phyloP scores from a whole-genome alignment of 73 alveolate species.

The Tetrahymena borealis region DNA sequence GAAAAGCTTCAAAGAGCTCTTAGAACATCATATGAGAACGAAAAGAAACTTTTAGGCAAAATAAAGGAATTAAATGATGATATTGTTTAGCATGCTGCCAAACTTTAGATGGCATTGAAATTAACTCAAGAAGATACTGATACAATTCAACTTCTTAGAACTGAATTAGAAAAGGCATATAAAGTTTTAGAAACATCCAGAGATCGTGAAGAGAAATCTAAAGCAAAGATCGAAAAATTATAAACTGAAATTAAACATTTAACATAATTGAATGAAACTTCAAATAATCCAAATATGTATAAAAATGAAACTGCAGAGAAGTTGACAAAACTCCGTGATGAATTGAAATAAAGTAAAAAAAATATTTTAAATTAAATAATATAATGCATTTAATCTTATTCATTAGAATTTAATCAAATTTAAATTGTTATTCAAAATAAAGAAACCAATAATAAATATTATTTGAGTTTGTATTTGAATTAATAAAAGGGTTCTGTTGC shows the following conservation, averaged over 20 bases:
- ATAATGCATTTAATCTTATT: too few species aligned
- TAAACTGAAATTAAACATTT: slow-evolving; percentile 64
- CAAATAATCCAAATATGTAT: slow-evolving; percentile 15
- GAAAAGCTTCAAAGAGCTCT: slow-evolving; percentile 82
- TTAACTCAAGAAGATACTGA: slow-evolving; percentile 78
- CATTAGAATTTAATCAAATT: too few species aligned
- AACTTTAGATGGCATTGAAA: slow-evolving; percentile 66
- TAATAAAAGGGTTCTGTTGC: too few species aligned
- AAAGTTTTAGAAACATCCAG: slow-evolving; percentile 73
- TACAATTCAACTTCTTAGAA: slow-evolving; percentile 68
- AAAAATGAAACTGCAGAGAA: slow-evolving; percentile 17
- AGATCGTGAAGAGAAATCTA: slow-evolving; percentile 83
- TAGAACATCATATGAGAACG: slow-evolving; percentile 77
- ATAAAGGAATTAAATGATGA: slow-evolving; percentile 64
- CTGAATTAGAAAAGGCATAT: slow-evolving; percentile 82
- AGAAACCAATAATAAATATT: too few species aligned
- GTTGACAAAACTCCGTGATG: slow-evolving; percentile 13
- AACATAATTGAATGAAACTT: slow-evolving; percentile 9
- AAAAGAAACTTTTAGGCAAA: slow-evolving; percentile 62
- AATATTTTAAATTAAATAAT: too few species aligned
- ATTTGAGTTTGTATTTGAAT: too few species aligned
- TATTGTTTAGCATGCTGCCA: slow-evolving; percentile 67
- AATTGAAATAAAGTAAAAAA: slow-evolving; percentile 15
- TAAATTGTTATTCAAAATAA: too few species aligned
- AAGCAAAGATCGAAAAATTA: slow-evolving; percentile 74